Evolutionary conservation across 1,284 basidiomycete species (phyloP), one percentile per base, ranked within the genome.

Genomic region (Singerocomus inundabilis): DNA sequence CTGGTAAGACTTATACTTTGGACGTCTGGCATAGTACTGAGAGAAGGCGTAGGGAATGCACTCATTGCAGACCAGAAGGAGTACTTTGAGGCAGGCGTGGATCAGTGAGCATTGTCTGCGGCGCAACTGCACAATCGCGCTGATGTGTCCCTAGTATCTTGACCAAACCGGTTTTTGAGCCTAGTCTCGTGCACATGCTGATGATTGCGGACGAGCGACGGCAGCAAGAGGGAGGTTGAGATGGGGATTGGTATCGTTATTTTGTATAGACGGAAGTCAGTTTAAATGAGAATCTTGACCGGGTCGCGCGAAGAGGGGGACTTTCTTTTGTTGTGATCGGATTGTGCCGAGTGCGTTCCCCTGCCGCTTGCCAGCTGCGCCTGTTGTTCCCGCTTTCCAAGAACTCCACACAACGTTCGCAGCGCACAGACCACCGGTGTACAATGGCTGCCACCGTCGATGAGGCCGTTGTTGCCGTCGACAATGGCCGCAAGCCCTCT

Each of bases 11-110:
- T 5, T 26, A 28, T 12, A 43, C 12, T n/a, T 43, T n/a, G 29
- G 16, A 16, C 16, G 34, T 4, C 6, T 15, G 42, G 26, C 12
- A 7, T 18, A 36, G 42, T 56, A 49, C 63, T 70, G n/a, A n/a
- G 70, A 56, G 43, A 57, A 51, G 51, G 54, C 18, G 65, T 69
- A 58, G 84, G 85, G 6, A 88, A 88, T 57, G 84, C 85, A 15
- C 69, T 87, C 15, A 68, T 83, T 35, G 73, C 76, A 31, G 85
- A 88, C 62, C 80, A 84, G 73, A 80, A 84, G 47, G 86, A 88
- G 64, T 93, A 91, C 64, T 70, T 87, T 8, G 78, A 79, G 1
- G 88, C 89, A 5, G 89, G 90, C 6, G 89, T 82, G 37, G 84
- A 92, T 68, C 77, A 81, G 86, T 88, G 67, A 55, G 83, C 72